Evolutionary conservation across 805 yeast genomes (phyloP), one percentile per base, ranked within the genome.

Genomic region (Lachancea cidri): DNA sequence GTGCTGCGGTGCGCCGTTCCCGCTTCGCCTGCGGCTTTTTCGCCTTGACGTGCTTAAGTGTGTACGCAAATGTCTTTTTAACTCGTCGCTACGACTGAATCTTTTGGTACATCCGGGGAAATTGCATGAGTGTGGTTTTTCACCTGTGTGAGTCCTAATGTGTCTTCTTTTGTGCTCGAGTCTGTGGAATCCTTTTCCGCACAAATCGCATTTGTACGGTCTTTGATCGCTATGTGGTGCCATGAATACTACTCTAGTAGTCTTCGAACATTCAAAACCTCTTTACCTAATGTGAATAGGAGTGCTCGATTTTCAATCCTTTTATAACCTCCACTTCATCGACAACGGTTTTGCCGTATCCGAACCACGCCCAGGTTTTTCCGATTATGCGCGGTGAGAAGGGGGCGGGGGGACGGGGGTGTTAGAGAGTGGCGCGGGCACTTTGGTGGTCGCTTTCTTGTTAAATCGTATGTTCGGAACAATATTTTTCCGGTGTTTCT

Each of bases 161-260:
- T 87, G 96, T 50, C 96, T 74, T 9, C 95, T 87, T 58, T 86
- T 94, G 62, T 87, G 96, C 62, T 87, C 96, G 36, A 87, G 68
- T 46, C 96, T 73, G 61, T 86, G 91, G 60, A 87, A 87, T 7
- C 94, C 86, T 66, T 86, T 85, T 38, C 77, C 80, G 63, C 96
- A 87, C 53, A 84, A 70, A 16, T 89, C 81, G 56, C 96, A 87
- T 53, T 80, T 79, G 70, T 84, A 88, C 2, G 96, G 96, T 48
- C 95, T 66, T 27, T 68, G 65, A 13, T 48, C 50, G 25, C 52
- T 53, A 35, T 50, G 16, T 8, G 32, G 16, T 22, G 27, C 27
- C 27, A 22, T 22, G 27, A 7, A 7, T 7, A 22, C 27, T 22
- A 22, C 11, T 22, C 7, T 22, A 11, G n/a, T n/a, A 22, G 11